phyloP scores from a whole-genome alignment of 2,329 filamentous ascomycete species.

The Gaeumannomyces sp. region DNA sequence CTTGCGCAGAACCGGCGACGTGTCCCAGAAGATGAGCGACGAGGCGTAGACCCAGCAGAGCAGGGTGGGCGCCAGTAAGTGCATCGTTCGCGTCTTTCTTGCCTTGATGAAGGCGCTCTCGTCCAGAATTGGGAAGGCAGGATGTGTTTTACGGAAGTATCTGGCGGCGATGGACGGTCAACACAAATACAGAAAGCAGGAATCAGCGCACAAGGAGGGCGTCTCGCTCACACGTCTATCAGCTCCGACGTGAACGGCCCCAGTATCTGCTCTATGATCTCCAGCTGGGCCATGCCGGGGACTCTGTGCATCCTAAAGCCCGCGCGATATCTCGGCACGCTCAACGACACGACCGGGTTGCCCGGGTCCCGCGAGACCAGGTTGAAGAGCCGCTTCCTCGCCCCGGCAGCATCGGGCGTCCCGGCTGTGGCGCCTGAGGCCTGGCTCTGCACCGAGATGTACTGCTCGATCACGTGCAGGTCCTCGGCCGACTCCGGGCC shows the following conservation, averaged over 20 bases:
- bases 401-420: not conserved
- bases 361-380: slow-evolving; percentile 16
- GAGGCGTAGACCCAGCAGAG: slow-evolving; percentile 53
- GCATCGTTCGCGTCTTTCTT: slow-evolving; percentile 35
- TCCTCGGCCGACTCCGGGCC: slow-evolving; percentile 8
- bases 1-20: slow-evolving; percentile 36
- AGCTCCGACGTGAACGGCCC: slow-evolving; percentile 46
- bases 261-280: slow-evolving; percentile 52
- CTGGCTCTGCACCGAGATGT: slow-evolving; percentile 5
- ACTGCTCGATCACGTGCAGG: slow-evolving; percentile 45
- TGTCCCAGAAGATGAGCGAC: slow-evolving; percentile 52
- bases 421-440: not conserved
- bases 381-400: slow-evolving; percentile 5
- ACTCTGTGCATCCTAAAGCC: not conserved
- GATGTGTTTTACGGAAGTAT: slow-evolving; percentile 50
- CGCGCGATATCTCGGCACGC: slow-evolving; percentile 26
- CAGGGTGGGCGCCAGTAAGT: slow-evolving; percentile 44
- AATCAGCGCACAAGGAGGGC: slow-evolving; percentile 22
- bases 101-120: slow-evolving; percentile 44
- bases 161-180: slow-evolving; percentile 25
- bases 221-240: slow-evolving; percentile 38
- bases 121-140: slow-evolving; percentile 57
- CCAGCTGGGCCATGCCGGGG: slow-evolving; percentile 9
- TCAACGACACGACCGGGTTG: slow-evolving; percentile 45
- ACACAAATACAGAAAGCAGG: not conserved